Percentiles rank a stretch among this genome's conserved stretches.
Conservation (phyloP, 1,139 yeast genomes). For the Pichia sp. region DNA sequence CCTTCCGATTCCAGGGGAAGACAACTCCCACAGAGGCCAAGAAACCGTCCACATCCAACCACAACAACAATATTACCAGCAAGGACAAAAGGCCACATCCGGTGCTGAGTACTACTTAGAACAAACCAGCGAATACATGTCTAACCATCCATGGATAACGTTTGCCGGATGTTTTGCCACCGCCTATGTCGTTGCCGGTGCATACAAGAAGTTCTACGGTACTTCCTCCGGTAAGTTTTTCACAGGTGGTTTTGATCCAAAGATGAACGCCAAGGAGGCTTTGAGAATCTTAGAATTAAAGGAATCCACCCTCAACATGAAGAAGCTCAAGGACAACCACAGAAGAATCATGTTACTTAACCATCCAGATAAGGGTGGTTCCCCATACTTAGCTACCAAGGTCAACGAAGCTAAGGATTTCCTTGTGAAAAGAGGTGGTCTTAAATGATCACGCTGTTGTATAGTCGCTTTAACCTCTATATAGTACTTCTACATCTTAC, state of each 20-base stretch:
- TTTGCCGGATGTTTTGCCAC: slow-evolving; percentile 68
- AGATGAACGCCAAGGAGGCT: slow-evolving; percentile 92
- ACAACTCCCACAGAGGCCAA: slow-evolving; percentile 27
- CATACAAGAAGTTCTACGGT: slow-evolving; percentile 67
- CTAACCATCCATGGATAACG: slow-evolving; percentile 75
- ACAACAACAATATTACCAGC: slow-evolving; percentile 26
- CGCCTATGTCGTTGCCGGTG: slow-evolving; percentile 66
- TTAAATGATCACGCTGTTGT: too few relatives aligned
- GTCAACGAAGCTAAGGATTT: slow-evolving; percentile 97
- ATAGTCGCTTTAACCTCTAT: too few relatives aligned
- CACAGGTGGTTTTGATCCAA: slow-evolving; percentile 87
- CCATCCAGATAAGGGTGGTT: slow-evolving; percentile 98
- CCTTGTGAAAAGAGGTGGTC: slow-evolving; percentile 72
- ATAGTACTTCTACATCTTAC: neutral
- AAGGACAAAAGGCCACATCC: slow-evolving; percentile 45
- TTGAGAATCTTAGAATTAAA: slow-evolving; percentile 81
- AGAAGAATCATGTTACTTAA: slow-evolving; percentile 90
- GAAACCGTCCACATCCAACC: slow-evolving; percentile 20
- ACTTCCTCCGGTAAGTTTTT: slow-evolving; percentile 68
- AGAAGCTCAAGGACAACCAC: slow-evolving; percentile 87
- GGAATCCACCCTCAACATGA: slow-evolving; percentile 72
- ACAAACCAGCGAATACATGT: slow-evolving; percentile 58
- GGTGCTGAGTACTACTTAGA: slow-evolving; percentile 65
- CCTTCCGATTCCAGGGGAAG: slow-evolving; percentile 59
- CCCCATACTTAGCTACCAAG: slow-evolving; percentile 92